Evolutionary conservation across 2,329 filamentous ascomycete genomes (phyloP).

Genomic region (Fusarium keratoplasticum): DNA sequence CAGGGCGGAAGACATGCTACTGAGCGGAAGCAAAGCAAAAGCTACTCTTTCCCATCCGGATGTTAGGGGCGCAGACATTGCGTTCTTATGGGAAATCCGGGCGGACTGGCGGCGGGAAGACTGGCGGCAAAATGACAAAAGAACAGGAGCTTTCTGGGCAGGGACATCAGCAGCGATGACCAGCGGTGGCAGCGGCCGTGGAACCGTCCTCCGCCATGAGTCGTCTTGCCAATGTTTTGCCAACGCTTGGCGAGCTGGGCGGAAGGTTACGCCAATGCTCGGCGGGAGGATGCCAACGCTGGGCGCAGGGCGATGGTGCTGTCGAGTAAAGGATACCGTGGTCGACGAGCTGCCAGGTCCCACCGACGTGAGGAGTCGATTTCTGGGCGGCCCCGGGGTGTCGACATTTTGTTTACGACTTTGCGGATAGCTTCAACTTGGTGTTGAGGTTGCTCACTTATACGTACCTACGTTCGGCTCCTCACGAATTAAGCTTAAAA

Average conservation of each 20-base stretch:
- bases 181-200: neutral
- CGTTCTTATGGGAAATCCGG: conserved; percentile 14
- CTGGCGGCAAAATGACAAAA: conserved; percentile 4
- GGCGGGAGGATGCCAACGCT: conserved; percentile 10
- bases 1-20: neutral
- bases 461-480: neutral
- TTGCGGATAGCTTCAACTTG: neutral
- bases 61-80: neutral
- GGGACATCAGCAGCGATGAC: neutral
- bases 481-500: neutral
- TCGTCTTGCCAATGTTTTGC: conserved; percentile 13
- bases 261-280: conserved; percentile 8
- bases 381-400: neutral
- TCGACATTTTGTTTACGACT: neutral
- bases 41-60: neutral
- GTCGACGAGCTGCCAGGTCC: neutral
- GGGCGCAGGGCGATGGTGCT: conserved; percentile 6
- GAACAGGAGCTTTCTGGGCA: neutral
- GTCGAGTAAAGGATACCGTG: neutral
- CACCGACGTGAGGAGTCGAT: neutral
- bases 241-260: conserved; percentile 9
- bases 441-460: neutral
- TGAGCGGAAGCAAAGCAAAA: neutral
- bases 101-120: conserved; percentile 6
- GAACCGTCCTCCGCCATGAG: conserved; percentile 6